These are phyloP conservation scores for Plasmodium berghei DNA, from an alignment of 169 alveolate species.

Conservation along the genomic window DNA sequence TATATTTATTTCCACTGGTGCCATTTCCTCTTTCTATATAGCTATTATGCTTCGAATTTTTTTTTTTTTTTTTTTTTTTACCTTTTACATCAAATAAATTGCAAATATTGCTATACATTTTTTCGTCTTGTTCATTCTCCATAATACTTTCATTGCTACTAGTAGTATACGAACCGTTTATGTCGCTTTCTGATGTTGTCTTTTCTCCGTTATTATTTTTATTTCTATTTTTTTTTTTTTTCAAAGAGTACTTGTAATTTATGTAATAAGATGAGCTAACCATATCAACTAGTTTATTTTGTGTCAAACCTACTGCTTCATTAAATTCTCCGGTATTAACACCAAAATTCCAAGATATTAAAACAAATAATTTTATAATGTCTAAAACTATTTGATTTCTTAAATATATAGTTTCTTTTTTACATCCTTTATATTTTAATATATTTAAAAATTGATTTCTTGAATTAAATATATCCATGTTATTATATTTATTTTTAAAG, in stretches of 20 bases:
- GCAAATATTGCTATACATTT: no score
- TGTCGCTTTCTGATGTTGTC: slow-evolving; percentile 7
- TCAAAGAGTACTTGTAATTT: slow-evolving; percentile 30
- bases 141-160: background rate
- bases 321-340: slow-evolving; percentile 38
- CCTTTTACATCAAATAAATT: background rate
- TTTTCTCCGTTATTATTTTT: background rate
- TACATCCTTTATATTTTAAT: slow-evolving; percentile 66
- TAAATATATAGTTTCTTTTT: slow-evolving; percentile 13
- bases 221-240: background rate
- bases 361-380: slow-evolving; percentile 52
- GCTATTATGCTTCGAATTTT: background rate
- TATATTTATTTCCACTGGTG: no score
- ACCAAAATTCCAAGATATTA: slow-evolving; percentile 61
- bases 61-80: background rate
- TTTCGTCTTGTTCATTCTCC: slow-evolving; percentile 1
- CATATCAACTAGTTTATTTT: slow-evolving; percentile 23
- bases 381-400: slow-evolving; percentile 64
- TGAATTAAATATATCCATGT: slow-evolving; percentile 56
- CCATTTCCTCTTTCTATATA: background rate
- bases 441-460: slow-evolving; percentile 54
- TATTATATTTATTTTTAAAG: slow-evolving; percentile 25
- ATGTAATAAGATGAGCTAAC: slow-evolving; percentile 49
- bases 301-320: background rate
- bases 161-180: slow-evolving; percentile 11